A percentile compares a stretch with the other conserved stretches of the same genome.
phyloP scores from a whole-genome alignment of 75 land plant species.

The Azolla pinnata region DNA sequence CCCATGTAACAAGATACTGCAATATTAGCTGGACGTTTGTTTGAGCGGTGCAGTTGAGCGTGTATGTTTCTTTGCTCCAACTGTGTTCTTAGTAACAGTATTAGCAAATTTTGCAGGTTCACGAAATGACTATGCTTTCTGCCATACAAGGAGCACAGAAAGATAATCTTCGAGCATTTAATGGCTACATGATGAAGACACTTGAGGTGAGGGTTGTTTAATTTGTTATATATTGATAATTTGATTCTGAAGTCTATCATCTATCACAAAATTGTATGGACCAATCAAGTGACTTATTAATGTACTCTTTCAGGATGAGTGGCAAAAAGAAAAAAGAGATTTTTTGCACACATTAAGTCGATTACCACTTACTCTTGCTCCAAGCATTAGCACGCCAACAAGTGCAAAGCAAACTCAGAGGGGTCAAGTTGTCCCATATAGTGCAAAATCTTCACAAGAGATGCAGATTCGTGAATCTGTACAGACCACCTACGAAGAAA shows the following conservation, averaged over 20 bases:
- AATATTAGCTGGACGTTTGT: too few species aligned
- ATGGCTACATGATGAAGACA: constrained; percentile 90
- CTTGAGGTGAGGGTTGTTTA: constrained; percentile 48
- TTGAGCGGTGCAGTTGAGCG: too few species aligned
- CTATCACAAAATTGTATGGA: neutral
- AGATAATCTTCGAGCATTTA: constrained; percentile 77
- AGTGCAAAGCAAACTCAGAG: constrained; percentile 31
- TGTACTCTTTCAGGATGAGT: constrained; percentile 58
- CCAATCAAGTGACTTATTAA: neutral
- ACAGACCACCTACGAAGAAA: constrained; percentile 42
- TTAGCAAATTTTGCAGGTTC: constrained; percentile 43
- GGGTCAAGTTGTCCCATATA: constrained; percentile 20
- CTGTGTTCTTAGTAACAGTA: constrained; percentile 15
- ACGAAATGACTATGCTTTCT: constrained; percentile 96
- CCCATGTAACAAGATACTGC: too few species aligned
- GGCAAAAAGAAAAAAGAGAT: constrained; percentile 89
- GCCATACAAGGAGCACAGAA: constrained; percentile 95
- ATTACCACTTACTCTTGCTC: constrained; percentile 53
- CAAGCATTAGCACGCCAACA: constrained; percentile 24
- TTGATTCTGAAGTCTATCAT: neutral
- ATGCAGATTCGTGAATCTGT: constrained; percentile 28
- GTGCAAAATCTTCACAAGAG: constrained; percentile 24
- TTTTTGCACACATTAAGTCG: constrained; percentile 84
- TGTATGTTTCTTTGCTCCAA: constrained; percentile 94
- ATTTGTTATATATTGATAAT: neutral